phyloP scores from a whole-genome alignment of 1,139 yeast species.

The Pichiaceae sp. region DNA sequence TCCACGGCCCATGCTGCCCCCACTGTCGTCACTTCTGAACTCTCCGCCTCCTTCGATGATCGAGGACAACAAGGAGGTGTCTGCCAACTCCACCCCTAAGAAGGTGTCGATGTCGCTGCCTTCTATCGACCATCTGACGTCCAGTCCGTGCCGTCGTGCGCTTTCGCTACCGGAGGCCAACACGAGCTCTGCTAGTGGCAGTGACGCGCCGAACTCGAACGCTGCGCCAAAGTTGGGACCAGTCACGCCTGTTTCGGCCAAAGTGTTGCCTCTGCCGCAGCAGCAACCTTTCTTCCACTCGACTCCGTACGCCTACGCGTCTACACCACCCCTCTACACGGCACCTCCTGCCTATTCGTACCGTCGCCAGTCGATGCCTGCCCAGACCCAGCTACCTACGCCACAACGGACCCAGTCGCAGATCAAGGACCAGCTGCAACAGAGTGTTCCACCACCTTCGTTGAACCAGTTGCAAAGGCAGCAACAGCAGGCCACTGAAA shows the following conservation, averaged over 20 bases:
- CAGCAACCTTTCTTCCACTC: not conserved
- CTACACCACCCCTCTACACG: not conserved
- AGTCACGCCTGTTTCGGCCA: conserved; percentile 1
- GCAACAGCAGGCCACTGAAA: not conserved
- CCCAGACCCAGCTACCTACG: not conserved
- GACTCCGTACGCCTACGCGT: not conserved
- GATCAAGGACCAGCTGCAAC: not conserved
- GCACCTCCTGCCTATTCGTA: not conserved
- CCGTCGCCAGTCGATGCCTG: not conserved
- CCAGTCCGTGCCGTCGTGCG: conserved; percentile 14
- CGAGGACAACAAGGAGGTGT: not conserved
- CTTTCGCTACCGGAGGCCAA: not conserved
- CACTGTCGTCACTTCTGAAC: conserved; percentile 1
- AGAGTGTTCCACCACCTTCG: not conserved
- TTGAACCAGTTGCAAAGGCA: not conserved
- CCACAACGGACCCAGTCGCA: not conserved
- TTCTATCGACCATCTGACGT: conserved; percentile 17
- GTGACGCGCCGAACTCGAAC: not conserved
- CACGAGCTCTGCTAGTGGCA: too few relatives aligned
- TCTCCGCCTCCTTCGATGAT: not conserved
- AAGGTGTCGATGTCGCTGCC: conserved; percentile 10
- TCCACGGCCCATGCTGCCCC: not conserved
- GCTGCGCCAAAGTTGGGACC: not conserved
- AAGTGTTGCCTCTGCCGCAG: not conserved
- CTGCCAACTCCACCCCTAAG: conserved; percentile 1